These are phyloP conservation scores for Leccinum ponderosum DNA, from an alignment of 1,284 basidiomycete species.

Conservation along the genomic window DNA sequence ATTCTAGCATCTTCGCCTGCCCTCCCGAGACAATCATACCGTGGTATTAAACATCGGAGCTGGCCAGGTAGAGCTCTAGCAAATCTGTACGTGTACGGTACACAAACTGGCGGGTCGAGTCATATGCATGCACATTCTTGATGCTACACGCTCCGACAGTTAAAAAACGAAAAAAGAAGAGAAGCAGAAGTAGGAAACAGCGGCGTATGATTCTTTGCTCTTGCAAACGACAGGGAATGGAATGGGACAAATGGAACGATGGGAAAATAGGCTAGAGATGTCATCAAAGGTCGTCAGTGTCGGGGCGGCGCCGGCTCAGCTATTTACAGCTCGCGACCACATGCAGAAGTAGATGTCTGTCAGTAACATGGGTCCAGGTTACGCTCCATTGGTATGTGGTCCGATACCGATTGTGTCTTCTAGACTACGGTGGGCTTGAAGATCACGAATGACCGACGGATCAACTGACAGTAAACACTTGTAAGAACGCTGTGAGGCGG, in stretches of 20 bases:
- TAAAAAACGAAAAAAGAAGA: slow-evolving; percentile 1
- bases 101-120: slow-evolving; percentile 19
- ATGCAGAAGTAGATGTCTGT: slow-evolving; percentile 20
- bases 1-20: slow-evolving; percentile 5
- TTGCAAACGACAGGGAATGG: slow-evolving; percentile 13
- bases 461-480: slow-evolving; percentile 56
- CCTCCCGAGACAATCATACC: slow-evolving; percentile 1
- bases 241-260: slow-evolving; percentile 20
- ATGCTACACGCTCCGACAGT: slow-evolving; percentile 24
- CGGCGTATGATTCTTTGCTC: slow-evolving; percentile 17
- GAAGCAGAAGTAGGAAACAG: slow-evolving; percentile 11
- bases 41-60: slow-evolving; percentile 19
- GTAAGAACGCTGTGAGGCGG: slow-evolving; percentile 7
- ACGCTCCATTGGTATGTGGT: slow-evolving; percentile 34
- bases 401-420: slow-evolving; percentile 52
- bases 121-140: slow-evolving; percentile 30
- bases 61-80: slow-evolving; percentile 25
- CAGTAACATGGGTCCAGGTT: slow-evolving; percentile 10
- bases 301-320: slow-evolving; percentile 11
- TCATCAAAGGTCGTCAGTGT: slow-evolving; percentile 35
- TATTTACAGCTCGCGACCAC: slow-evolving; percentile 29
- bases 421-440: slow-evolving; percentile 83
- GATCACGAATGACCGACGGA: slow-evolving; percentile 83
- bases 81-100: slow-evolving; percentile 29
- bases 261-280: slow-evolving; percentile 20